Conservation (phyloP, 140 eudicot genomes). For the Flaveria floridana region DNA sequence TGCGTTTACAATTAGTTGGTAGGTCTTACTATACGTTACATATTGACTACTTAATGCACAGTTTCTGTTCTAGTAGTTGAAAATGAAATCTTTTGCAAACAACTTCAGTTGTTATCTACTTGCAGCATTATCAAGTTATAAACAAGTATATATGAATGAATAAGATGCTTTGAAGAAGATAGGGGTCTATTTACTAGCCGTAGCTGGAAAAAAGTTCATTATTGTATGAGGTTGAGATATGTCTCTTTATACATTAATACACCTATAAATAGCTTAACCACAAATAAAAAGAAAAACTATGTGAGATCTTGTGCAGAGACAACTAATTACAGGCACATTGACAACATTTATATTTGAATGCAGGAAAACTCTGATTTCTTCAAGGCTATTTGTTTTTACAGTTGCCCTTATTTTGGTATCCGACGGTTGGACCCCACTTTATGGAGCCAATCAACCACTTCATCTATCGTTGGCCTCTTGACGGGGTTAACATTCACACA, state of each 20-base stretch:
- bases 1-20: not conserved
- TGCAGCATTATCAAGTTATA: not conserved
- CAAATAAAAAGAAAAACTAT: not conserved
- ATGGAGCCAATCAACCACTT: constrained; percentile 66
- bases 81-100: not conserved
- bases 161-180: not conserved
- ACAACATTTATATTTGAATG: constrained; percentile 25
- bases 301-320: not conserved
- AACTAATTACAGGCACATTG: constrained; percentile 36
- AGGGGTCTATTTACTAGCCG: not conserved
- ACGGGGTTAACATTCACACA: constrained; percentile 66
- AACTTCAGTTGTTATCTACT: not conserved
- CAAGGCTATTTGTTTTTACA: constrained; percentile 20
- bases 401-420: constrained; percentile 38
- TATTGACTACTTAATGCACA: not conserved
- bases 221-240: constrained; percentile 1
- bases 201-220: not conserved
- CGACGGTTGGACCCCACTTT: constrained; percentile 42
- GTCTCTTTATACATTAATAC: constrained; percentile 10
- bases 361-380: constrained; percentile 25
- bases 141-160: not conserved
- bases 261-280: not conserved
- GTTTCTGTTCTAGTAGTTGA: not conserved
- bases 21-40: not conserved
- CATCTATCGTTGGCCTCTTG: constrained; percentile 63